Conservation (phyloP, 345 rosid genomes). For the Populus pruinosa region DNA sequence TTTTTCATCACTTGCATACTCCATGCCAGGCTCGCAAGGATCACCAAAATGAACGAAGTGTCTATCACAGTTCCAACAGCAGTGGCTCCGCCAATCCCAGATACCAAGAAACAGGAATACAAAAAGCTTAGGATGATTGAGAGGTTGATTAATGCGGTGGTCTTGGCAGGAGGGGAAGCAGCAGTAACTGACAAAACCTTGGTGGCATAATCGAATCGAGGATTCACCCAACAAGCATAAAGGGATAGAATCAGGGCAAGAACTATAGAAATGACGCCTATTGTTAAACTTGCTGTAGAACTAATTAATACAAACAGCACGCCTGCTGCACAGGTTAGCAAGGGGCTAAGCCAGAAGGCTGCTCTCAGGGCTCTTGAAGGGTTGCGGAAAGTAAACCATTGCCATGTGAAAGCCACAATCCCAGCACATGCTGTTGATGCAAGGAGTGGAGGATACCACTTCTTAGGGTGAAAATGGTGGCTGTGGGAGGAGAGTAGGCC, state of each 20-base stretch:
- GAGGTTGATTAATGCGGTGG: constrained; percentile 26
- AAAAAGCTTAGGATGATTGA: constrained; percentile 31
- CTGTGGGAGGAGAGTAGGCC: constrained; percentile 46
- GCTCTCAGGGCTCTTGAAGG: constrained; percentile 54
- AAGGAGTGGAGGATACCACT: constrained; percentile 79
- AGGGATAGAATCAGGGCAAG: constrained; percentile 47
- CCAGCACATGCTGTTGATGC: constrained; percentile 53
- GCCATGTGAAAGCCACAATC: constrained; percentile 49
- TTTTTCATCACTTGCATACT: constrained; percentile 72
- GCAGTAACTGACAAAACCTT: constrained; percentile 48
- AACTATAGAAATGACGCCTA: constrained; percentile 45
- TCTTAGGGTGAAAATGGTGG: constrained; percentile 56
- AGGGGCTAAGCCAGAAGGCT: constrained; percentile 69
- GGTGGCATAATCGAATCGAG: constrained; percentile 51
- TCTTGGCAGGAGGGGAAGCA: constrained; percentile 45
- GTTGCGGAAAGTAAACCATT: constrained; percentile 38
- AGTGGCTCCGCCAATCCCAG: constrained; percentile 81
- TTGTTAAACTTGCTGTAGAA: constrained; percentile 43
- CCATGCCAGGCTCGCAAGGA: constrained; percentile 71
- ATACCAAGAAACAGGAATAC: constrained; percentile 56
- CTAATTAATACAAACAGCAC: constrained; percentile 47
- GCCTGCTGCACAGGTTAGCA: constrained; percentile 55
- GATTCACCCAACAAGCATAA: constrained; percentile 72
- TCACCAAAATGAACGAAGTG: constrained; percentile 44
- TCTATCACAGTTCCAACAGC: constrained; percentile 49